phyloP scores from a whole-genome alignment of 371 early-diverging fungal genomes.

The Entomophthora muscae region DNA sequence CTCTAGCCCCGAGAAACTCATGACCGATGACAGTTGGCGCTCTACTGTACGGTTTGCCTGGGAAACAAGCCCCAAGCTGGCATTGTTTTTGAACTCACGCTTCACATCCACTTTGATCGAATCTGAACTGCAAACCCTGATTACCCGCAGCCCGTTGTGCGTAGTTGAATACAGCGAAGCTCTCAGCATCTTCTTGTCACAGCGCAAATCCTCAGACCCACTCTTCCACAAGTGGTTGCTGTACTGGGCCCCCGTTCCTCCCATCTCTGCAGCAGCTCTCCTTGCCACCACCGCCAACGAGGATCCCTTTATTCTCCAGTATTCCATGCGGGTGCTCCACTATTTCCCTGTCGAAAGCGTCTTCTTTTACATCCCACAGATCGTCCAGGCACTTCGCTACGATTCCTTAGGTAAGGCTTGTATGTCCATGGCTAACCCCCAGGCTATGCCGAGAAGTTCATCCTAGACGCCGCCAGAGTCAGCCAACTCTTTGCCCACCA shows the following conservation, averaged over 20 bases:
- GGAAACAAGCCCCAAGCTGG: conserved; percentile 55
- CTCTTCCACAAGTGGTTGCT: conserved; percentile 30
- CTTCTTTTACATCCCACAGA: conserved; percentile 97
- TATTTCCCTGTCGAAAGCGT: conserved; percentile 79
- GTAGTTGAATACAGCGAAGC: conserved; percentile 60
- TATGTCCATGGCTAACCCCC: too few relatives aligned
- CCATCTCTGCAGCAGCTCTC: conserved; percentile 71
- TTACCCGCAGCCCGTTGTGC: conserved; percentile 41
- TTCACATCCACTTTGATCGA: conserved; percentile 49
- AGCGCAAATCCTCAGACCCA: not conserved
- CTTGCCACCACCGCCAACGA: conserved; percentile 43
- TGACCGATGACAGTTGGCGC: conserved; percentile 54
- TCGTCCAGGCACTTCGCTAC: conserved; percentile 92
- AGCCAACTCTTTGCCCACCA: conserved; percentile 97
- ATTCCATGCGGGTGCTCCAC: conserved; percentile 79
- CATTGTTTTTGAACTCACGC: conserved; percentile 53
- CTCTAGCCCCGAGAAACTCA: conserved; percentile 23
- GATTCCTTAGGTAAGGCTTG: conserved; percentile 34
- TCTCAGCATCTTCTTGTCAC: conserved; percentile 12
- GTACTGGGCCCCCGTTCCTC: conserved; percentile 87
- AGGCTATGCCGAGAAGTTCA: conserved; percentile 85
- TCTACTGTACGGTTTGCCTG: conserved; percentile 60
- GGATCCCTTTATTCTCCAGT: conserved; percentile 80
- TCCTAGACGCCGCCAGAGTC: conserved; percentile 75
- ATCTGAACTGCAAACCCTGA: conserved; percentile 41